Evolutionary conservation across 768 basidiomycete genomes (phyloP).

Genomic region (Lenzites betulinus): DNA sequence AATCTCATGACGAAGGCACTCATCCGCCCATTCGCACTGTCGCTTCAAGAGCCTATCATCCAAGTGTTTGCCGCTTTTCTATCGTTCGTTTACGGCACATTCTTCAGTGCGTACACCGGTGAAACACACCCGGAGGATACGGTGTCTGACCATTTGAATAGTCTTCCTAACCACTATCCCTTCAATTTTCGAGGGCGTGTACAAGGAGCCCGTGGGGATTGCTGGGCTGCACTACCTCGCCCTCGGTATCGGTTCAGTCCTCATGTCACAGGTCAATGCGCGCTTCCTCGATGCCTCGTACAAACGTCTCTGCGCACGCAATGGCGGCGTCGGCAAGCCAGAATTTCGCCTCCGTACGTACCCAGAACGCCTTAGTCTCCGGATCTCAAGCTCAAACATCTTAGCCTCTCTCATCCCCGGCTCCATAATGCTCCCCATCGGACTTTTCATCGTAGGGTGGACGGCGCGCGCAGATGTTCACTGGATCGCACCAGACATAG

Average conservation of each 20-base stretch:
- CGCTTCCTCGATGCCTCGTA: slow-evolving; percentile 59
- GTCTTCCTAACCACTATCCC: slow-evolving; percentile 72
- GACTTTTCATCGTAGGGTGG: slow-evolving; percentile 73
- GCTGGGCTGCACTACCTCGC: slow-evolving; percentile 72
- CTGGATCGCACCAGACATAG: slow-evolving; percentile 74
- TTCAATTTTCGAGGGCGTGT: slow-evolving; percentile 54
- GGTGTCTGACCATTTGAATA: slow-evolving; percentile 25
- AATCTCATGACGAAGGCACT: slow-evolving; percentile 54
- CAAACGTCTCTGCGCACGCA: slow-evolving; percentile 48
- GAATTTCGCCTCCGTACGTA: slow-evolving; percentile 53
- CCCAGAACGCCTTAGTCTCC: too few species aligned
- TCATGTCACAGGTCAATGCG: slow-evolving; percentile 55
- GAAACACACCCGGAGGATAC: neutral
- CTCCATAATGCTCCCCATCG: slow-evolving; percentile 61
- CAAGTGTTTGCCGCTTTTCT: slow-evolving; percentile 69
- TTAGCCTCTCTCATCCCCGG: slow-evolving; percentile 61
- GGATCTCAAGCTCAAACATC: neutral
- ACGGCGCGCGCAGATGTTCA: slow-evolving; percentile 53
- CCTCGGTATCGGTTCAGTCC: slow-evolving; percentile 57
- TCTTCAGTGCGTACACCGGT: slow-evolving; percentile 49
- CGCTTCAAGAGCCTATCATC: slow-evolving; percentile 63
- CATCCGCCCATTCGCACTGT: slow-evolving; percentile 65
- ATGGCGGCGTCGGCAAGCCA: slow-evolving; percentile 54
- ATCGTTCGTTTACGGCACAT: slow-evolving; percentile 65
- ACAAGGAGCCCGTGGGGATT: slow-evolving; percentile 59